phyloP scores from a whole-genome alignment of 306 rosid genomes.

The Corylus avellana region DNA sequence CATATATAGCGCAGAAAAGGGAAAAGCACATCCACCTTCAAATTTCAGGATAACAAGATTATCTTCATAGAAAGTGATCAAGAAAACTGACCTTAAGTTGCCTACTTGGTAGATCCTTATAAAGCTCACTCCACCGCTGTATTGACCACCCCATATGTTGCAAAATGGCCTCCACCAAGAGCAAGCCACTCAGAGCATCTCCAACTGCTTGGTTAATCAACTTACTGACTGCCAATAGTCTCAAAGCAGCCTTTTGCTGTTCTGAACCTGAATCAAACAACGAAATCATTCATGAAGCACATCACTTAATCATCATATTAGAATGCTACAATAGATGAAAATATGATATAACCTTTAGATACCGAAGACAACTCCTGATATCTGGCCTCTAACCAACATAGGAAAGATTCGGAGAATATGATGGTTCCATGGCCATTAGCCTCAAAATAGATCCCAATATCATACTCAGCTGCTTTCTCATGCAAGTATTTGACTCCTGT shows the following conservation, averaged over 20 bases:
- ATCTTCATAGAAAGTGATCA: neutral
- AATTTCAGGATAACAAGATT: constrained; percentile 3
- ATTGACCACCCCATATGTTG: constrained; percentile 76
- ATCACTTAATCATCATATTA: constrained; percentile 18
- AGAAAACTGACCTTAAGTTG: constrained; percentile 74
- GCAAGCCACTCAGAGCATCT: constrained; percentile 91
- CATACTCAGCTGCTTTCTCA: constrained; percentile 78
- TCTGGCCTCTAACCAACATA: constrained; percentile 53
- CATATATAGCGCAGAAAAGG: neutral
- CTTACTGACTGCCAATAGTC: constrained; percentile 70
- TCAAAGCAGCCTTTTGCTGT: constrained; percentile 68
- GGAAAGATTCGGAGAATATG: constrained; percentile 72
- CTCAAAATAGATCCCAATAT: constrained; percentile 92
- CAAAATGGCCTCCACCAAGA: constrained; percentile 87
- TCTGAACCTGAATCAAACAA: constrained; percentile 58
- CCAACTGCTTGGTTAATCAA: constrained; percentile 94
- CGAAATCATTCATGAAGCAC: constrained; percentile 18
- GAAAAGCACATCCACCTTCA: neutral
- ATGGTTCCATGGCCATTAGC: constrained; percentile 98
- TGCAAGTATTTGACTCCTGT: constrained; percentile 93
- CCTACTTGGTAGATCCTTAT: constrained; percentile 89
- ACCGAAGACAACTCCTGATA: constrained; percentile 43
- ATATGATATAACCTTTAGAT: constrained; percentile 48
- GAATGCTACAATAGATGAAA: constrained; percentile 26
- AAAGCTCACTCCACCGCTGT: constrained; percentile 76